Percentiles rank a stretch among this genome's conserved stretches.
phyloP scores from a whole-genome alignment of 2,329 filamentous ascomycete genomes.

The Harringtonia lauricola region DNA sequence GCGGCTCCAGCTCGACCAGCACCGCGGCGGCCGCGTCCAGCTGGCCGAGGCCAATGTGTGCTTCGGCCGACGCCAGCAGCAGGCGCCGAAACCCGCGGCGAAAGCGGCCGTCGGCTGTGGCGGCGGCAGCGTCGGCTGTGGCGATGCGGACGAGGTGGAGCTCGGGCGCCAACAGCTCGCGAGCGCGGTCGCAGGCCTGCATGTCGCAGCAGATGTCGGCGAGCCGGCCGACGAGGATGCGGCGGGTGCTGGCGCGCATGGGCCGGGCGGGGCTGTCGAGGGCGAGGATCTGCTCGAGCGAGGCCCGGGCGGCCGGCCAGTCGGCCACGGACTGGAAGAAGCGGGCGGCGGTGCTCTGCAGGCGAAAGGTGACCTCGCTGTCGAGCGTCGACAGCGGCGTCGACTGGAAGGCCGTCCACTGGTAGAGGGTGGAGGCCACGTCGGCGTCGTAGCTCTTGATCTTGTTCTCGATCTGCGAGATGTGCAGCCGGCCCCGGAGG shows the following conservation, averaged over 20 bases:
- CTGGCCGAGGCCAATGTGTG: not conserved
- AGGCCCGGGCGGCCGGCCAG: slow-evolving; percentile 1
- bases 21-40: not conserved
- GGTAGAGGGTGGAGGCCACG: slow-evolving; percentile 2
- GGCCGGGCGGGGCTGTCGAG: not conserved
- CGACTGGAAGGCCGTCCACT: not conserved
- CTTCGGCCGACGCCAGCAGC: not conserved
- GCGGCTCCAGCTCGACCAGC: not conserved
- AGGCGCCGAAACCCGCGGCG: slow-evolving; percentile 1
- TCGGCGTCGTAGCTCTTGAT: slow-evolving; percentile 3
- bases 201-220: slow-evolving; percentile 1
- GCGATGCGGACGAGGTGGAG: no score
- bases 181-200: no score
- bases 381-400: slow-evolving; percentile 1
- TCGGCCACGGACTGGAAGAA: slow-evolving; percentile 5
- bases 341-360: slow-evolving; percentile 1
- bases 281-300: slow-evolving; percentile 1
- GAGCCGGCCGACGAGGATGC: not conserved
- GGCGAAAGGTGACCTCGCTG: not conserved
- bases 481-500: slow-evolving; percentile 3
- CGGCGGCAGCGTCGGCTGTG: no score
- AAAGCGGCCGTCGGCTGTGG: not conserved
- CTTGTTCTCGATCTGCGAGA: slow-evolving; percentile 6
- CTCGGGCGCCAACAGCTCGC: no score
- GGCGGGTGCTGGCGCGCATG: not conserved